A percentile compares a stretch with the other conserved stretches of the same genome.
phyloP scores from a whole-genome alignment of 1,139 yeast genomes.

The Pichia sp. region DNA sequence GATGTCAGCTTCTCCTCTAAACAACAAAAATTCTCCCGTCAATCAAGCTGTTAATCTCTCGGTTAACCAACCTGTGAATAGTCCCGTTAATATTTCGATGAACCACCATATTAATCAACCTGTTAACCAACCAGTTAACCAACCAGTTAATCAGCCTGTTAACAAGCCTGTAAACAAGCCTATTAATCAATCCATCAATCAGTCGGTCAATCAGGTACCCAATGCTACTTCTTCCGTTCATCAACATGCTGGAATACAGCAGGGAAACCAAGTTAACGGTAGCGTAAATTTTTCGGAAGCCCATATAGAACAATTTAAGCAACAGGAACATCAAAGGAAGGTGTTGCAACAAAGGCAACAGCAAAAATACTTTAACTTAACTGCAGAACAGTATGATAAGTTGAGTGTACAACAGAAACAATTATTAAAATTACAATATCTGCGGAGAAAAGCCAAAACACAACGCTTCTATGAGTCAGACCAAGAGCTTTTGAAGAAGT shows the following conservation, averaged over 20 bases:
- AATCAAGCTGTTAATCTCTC: not conserved
- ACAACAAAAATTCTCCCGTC: not conserved
- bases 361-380: conserved; percentile 34
- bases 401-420: conserved; percentile 40
- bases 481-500: conserved; percentile 72
- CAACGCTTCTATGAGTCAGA: conserved; percentile 67
- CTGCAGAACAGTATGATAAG: conserved; percentile 34
- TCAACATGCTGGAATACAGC: not conserved
- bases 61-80: conserved; percentile 5
- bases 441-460: conserved; percentile 41
- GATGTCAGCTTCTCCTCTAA: not conserved
- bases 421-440: conserved; percentile 41
- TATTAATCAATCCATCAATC: conserved; percentile 5
- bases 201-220: not conserved
- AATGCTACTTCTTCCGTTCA: not conserved
- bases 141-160: too few relatives aligned
- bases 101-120: conserved; percentile 7
- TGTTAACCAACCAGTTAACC: conserved; percentile 7
- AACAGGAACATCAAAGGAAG: conserved; percentile 18
- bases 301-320: conserved; percentile 6
- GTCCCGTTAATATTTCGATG: conserved; percentile 2
- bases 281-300: not conserved
- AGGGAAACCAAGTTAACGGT: conserved; percentile 5
- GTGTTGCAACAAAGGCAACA: conserved; percentile 22
- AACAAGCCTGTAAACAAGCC: not conserved